Conservation (phyloP, 768 basidiomycete genomes). For the Crucibulum laeve region DNA sequence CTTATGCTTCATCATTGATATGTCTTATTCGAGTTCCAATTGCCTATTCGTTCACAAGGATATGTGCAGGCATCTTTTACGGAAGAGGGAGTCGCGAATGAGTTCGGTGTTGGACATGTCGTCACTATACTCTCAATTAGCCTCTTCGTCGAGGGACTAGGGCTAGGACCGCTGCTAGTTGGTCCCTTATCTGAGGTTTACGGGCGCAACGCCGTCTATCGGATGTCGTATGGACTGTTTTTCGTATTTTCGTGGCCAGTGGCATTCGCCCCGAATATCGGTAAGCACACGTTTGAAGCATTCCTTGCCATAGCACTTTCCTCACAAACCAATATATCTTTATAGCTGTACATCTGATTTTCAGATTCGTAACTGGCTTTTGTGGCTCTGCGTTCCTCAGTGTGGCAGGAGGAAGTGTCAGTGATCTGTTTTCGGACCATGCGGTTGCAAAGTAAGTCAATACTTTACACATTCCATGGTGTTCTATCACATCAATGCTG, state of each 20-base stretch:
- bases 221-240: conserved; percentile 54
- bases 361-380: conserved; percentile 50
- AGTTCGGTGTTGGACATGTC: conserved; percentile 41
- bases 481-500: not conserved
- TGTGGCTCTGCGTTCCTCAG: conserved; percentile 54
- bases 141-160: conserved; percentile 56
- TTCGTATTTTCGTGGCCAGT: conserved; percentile 67
- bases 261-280: conserved; percentile 66
- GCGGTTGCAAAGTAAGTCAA: conserved; percentile 60
- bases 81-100: conserved; percentile 50
- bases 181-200: conserved; percentile 55
- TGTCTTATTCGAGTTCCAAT: conserved; percentile 16
- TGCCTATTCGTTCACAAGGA: no score
- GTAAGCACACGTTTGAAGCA: conserved; percentile 27
- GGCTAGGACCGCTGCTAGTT: conserved; percentile 49
- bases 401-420: conserved; percentile 52
- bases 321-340: not conserved
- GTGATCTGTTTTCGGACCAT: conserved; percentile 51
- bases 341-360: conserved; percentile 55
- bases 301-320: not conserved
- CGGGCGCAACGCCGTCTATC: conserved; percentile 64
- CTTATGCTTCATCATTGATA: conserved; percentile 55
- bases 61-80: conserved; percentile 62
- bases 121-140: conserved; percentile 53
- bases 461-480: not conserved